Evolutionary conservation across 805 yeast genomes (phyloP), one percentile per base, ranked within the genome.

Genomic region (Candida nemodendra): DNA sequence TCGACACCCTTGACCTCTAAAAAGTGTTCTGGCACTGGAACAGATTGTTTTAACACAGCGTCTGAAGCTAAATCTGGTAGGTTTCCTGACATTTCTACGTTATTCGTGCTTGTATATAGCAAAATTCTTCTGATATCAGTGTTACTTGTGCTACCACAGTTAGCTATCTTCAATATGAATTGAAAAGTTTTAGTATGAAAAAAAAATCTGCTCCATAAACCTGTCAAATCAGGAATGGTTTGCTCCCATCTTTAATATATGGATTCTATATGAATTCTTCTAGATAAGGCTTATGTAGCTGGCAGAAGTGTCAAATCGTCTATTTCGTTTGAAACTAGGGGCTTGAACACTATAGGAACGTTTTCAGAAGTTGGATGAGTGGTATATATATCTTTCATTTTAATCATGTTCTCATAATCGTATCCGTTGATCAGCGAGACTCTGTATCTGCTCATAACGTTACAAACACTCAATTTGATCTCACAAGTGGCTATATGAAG

Each of bases 11-110:
- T 69, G 18, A 95, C 96, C 54, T 80, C 74, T 18, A 78, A 80
- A 42, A 86, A 85, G 49, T 78, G 79, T 21, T 76, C 85, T 7
- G 96, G 95, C 34, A 90, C 88, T 2, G 95, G 90, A 9, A 72
- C 89, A 3, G 96, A 88, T 38, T 79, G 81, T 59, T 82, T 84
- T 35, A 93, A 72, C 21, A 93, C 98, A 8, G 98, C 98, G 47
- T 89, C 97, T 3, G 91, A 73, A 11, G 96, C 91, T 27, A 86
- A 61, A 5, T 72, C 78, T 25, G 96, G 96, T 27, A 75, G 53
- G 39, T 66, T 62, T 18, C 59, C 41, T 12, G 50, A 39, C 58
- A 54, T 50, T 29, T 22, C 39, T 21, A 8, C 11, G 9, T 21
- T 21, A 21, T 21, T 11, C 9, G 7, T 21, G 11, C 11, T 11